These are phyloP conservation scores for Pelargonium cotyledonis DNA, from an alignment of 441 rosid genomes.

Conservation along the genomic window DNA sequence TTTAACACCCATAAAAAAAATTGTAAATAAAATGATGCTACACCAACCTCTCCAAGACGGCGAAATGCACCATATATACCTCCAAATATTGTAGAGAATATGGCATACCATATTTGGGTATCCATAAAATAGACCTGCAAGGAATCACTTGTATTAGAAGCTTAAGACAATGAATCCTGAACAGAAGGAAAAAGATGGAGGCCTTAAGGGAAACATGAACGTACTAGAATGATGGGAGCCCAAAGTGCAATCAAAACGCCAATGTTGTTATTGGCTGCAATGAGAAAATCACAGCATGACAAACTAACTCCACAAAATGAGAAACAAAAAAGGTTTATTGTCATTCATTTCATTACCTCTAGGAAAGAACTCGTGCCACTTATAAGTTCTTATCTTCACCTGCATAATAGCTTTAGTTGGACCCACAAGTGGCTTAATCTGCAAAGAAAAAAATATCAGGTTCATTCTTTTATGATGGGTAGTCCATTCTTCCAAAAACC, in stretches of 20 bases:
- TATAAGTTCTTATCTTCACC: constrained; percentile 50
- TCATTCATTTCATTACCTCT: constrained; percentile 48
- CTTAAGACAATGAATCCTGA: constrained; percentile 12
- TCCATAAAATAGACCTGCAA: constrained; percentile 94
- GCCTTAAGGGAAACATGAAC: constrained; percentile 14
- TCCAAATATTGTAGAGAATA: constrained; percentile 93
- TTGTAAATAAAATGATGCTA: not conserved
- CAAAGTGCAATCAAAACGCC: constrained; percentile 93
- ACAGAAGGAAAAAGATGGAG: constrained; percentile 5
- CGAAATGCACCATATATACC: constrained; percentile 98
- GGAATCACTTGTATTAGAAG: constrained; percentile 17
- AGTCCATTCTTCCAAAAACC: not conserved
- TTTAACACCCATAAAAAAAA: not conserved
- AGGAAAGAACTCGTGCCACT: constrained; percentile 99
- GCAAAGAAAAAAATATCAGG: constrained; percentile 23
- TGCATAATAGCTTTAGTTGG: constrained; percentile 84
- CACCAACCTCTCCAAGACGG: constrained; percentile 93
- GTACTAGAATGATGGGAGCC: constrained; percentile 96
- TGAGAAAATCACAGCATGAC: not conserved
- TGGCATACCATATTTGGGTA: constrained; percentile 99
- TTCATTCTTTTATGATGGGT: not conserved
- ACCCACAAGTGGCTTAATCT: constrained; percentile 94
- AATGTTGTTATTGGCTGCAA: constrained; percentile 92
- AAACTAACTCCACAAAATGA: not conserved
- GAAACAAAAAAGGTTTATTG: not conserved